phyloP scores from a whole-genome alignment of 305 asterid species.

The Striga hermonthica region DNA sequence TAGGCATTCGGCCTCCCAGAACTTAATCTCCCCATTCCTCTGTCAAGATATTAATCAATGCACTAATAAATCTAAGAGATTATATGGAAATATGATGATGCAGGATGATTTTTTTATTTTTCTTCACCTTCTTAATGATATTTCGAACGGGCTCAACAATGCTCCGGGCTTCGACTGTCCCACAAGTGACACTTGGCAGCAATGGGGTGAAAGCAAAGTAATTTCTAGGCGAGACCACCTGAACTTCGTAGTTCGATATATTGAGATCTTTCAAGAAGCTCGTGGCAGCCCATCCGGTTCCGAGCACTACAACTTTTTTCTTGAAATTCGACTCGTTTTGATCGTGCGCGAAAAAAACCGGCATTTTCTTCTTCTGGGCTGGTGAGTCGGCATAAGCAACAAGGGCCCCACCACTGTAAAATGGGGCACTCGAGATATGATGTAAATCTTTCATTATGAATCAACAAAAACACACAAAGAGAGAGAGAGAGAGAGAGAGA shows the following conservation, averaged over 20 bases:
- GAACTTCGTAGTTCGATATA: slow-evolving; percentile 72
- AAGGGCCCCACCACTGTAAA: slow-evolving; percentile 72
- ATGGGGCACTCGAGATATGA: neutral
- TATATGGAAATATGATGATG: neutral
- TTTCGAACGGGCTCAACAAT: slow-evolving; percentile 92
- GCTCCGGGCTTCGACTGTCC: slow-evolving; percentile 96
- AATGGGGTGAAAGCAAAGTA: slow-evolving; percentile 97
- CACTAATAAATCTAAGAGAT: neutral
- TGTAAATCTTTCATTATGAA: neutral
- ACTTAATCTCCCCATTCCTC: slow-evolving; percentile 75
- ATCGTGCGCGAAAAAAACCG: slow-evolving; percentile 23
- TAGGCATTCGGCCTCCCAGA: slow-evolving; percentile 96
- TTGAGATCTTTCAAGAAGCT: slow-evolving; percentile 86
- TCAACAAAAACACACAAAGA: neutral
- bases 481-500: neutral
- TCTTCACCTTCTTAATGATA: slow-evolving; percentile 68
- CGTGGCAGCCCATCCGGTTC: slow-evolving; percentile 94
- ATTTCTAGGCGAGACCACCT: slow-evolving; percentile 89
- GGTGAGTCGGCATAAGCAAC: slow-evolving; percentile 55
- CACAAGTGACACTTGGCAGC: slow-evolving; percentile 96
- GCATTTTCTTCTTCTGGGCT: slow-evolving; percentile 31
- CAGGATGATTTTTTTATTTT: slow-evolving; percentile 14
- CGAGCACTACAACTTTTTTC: slow-evolving; percentile 81
- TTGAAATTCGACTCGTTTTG: slow-evolving; percentile 38
- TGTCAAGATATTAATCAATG: slow-evolving; percentile 35